Percentiles rank a stretch among this genome's conserved stretches.
These are phyloP conservation scores for Yarrowia sp. DNA, from an alignment of 805 yeast genomes.

Conservation along the genomic window DNA sequence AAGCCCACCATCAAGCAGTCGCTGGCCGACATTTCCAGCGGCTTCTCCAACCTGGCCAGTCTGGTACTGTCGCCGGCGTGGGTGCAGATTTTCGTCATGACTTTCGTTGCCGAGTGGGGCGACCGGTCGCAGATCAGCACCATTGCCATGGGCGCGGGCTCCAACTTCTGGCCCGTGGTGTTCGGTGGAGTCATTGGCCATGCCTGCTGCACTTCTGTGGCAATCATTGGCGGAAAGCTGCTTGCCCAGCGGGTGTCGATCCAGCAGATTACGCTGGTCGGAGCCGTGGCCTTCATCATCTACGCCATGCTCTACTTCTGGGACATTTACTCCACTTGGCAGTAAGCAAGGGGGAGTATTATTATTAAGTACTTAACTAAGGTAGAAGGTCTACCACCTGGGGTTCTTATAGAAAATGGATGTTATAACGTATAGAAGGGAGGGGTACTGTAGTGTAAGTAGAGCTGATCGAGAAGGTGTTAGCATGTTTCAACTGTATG, in stretches of 20 bases:
- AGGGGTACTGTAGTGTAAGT: no score
- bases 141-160: slow-evolving; percentile 97
- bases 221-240: slow-evolving; percentile 92
- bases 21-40: slow-evolving; percentile 46
- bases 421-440: no score
- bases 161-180: slow-evolving; percentile 87
- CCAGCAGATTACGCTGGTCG: slow-evolving; percentile 91
- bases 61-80: slow-evolving; percentile 83
- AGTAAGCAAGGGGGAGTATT: background rate
- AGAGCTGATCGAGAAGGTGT: no score
- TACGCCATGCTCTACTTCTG: slow-evolving; percentile 79
- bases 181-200: slow-evolving; percentile 92
- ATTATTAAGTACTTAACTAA: no score
- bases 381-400: background rate
- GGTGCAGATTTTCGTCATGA: slow-evolving; percentile 95
- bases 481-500: no score
- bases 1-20: slow-evolving; percentile 31
- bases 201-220: slow-evolving; percentile 82
- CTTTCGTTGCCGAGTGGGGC: slow-evolving; percentile 98
- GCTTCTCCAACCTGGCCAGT: slow-evolving; percentile 62
- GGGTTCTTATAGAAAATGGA: background rate
- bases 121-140: slow-evolving; percentile 98
- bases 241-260: slow-evolving; percentile 88
- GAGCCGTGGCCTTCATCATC: slow-evolving; percentile 83
- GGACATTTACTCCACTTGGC: slow-evolving; percentile 27